Conservation (phyloP, 805 yeast species). For the Pichia thaimueangensis region DNA sequence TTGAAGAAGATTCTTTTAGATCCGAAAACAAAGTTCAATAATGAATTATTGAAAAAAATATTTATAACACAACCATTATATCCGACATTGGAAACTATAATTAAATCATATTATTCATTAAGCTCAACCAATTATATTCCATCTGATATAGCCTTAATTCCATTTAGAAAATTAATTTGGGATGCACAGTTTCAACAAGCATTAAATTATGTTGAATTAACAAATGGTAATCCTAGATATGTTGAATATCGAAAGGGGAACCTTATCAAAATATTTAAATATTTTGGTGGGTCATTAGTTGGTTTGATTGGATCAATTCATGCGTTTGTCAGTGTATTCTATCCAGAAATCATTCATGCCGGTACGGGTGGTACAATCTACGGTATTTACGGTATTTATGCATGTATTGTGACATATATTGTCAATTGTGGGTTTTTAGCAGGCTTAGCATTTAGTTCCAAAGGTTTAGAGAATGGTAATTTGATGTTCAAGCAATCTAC, state of each 20-base stretch:
- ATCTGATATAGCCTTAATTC: slow-evolving; percentile 46
- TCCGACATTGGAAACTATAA: slow-evolving; percentile 20
- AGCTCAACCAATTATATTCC: slow-evolving; percentile 26
- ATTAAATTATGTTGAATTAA: slow-evolving; percentile 48
- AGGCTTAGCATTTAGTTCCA: slow-evolving; percentile 36
- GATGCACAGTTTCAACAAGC: slow-evolving; percentile 54
- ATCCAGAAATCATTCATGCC: slow-evolving; percentile 24
- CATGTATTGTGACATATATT: slow-evolving; percentile 44
- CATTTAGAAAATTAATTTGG: slow-evolving; percentile 53
- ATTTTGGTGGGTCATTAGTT: slow-evolving; percentile 37
- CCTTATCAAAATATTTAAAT: slow-evolving; percentile 29
- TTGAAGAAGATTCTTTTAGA: slow-evolving; percentile 16
- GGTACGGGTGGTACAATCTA: slow-evolving; percentile 28
- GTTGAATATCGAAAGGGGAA: slow-evolving; percentile 27
- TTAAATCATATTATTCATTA: slow-evolving; percentile 23
- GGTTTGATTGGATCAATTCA: slow-evolving; percentile 42
- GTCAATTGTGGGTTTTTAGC: slow-evolving; percentile 43
- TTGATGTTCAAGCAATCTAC: slow-evolving; percentile 63
- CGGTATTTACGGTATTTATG: slow-evolving; percentile 36
- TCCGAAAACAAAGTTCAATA: slow-evolving; percentile 17
- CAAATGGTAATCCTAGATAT: slow-evolving; percentile 54
- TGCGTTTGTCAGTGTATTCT: slow-evolving; percentile 35
- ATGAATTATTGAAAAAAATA: slow-evolving; percentile 17
- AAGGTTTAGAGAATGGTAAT: slow-evolving; percentile 44
- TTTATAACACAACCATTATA: slow-evolving; percentile 23